Base-by-base conservation (phyloP, 2,329 filamentous ascomycete genomes). In the Tolypocladium pustulatum region DNA sequence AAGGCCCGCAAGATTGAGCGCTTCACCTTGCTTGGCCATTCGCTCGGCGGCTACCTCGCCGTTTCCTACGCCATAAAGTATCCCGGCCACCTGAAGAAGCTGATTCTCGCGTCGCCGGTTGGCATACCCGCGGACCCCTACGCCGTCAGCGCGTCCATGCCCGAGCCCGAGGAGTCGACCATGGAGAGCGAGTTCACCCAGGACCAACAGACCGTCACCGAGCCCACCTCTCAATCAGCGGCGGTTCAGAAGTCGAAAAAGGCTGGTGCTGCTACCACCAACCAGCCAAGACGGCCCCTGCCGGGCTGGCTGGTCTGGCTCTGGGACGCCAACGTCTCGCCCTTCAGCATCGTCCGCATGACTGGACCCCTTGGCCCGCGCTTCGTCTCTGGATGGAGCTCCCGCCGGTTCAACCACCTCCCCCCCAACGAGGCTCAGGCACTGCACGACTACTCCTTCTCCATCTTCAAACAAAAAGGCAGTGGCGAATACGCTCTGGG, bases 21-120 rank as follows among this genome's bases (percentile, higher is more conserved):
- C 63, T 97, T 99, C 69, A 99, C 94, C 0, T 80, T 99, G 4
- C 80, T 97, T 9, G 94, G 93, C 1, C 94, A 99, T 76, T 96
- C 90, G 53, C 79, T 99, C 54, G 94, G 94, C 58, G 94, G 94
- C 7, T 99, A 99, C 70, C 88, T 99, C 71, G 91, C 93, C 5
- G 88, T 96, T 0, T 92, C 91, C 25, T 99, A 99, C 70, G 92
- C 94, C 1, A 80, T 97, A 60, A 99, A 99, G 72, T 99, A 99
- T 68, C 94, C 94, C 0, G 93, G 93, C 17, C 90, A 85, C 65
- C 76, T 99, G 38, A 96, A 99, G 76, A 99, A 99, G 76, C 83
- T 99, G 62, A 96, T 99, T 62, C 82, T 99, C 36, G 94, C 91
- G 0, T 96, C 91, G 0, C 94, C 94, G 0, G 94, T 97, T 25